These are phyloP conservation scores for Leccinum subrobustum DNA, from an alignment of 1,284 basidiomycete species.

Conservation along the genomic window DNA sequence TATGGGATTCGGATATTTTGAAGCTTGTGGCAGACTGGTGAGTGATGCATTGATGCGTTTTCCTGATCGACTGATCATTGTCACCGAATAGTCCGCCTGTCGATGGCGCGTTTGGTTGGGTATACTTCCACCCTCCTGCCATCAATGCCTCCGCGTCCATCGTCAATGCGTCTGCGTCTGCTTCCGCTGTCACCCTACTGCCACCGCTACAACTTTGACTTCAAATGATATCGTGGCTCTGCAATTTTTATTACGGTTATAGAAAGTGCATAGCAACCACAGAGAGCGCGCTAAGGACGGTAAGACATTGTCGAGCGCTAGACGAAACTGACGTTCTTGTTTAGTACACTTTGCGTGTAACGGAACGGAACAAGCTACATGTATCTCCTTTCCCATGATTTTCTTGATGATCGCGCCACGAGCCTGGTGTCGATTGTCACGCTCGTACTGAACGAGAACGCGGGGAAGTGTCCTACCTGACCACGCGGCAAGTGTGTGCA, in stretches of 20 bases:
- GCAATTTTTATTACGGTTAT: neutral
- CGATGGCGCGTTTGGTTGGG: constrained; percentile 39
- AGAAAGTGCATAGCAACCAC: neutral
- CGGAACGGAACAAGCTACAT: neutral
- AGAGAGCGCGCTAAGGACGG: neutral
- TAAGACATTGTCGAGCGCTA: neutral
- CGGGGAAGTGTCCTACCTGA: too few relatives aligned
- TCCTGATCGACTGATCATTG: neutral
- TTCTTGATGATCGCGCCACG: too few relatives aligned
- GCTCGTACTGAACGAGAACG: too few relatives aligned
- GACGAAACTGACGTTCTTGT: neutral
- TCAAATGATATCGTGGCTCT: neutral
- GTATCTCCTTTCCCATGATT: neutral
- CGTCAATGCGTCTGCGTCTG: neutral
- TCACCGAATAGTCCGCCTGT: constrained; percentile 9
- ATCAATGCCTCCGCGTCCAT: neutral
- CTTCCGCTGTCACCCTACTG: neutral
- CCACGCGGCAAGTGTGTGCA: too few relatives aligned
- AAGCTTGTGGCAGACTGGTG: constrained; percentile 32
- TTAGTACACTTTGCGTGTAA: neutral
- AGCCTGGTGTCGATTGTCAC: too few relatives aligned
- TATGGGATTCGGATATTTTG: constrained; percentile 39
- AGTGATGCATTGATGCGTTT: constrained; percentile 9
- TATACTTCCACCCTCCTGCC: constrained; percentile 41
- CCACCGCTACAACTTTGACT: neutral